A percentile compares a stretch with the other conserved stretches of the same genome.
These are phyloP conservation scores for Clarireedia monteithiana DNA, from an alignment of 2,329 filamentous ascomycete genomes.

Conservation along the genomic window DNA sequence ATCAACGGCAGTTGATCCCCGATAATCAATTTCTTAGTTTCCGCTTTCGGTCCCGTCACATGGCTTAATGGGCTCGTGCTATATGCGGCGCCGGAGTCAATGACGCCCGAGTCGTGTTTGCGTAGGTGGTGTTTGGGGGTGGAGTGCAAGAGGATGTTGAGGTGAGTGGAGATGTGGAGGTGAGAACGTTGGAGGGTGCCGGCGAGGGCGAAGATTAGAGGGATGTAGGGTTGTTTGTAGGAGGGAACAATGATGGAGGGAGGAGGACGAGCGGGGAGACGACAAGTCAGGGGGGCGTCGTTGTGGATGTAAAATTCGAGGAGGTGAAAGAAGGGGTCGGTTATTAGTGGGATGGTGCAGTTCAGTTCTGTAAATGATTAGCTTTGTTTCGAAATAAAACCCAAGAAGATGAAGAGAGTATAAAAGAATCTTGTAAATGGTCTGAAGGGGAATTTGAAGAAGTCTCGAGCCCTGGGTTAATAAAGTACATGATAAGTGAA, in stretches of 20 bases:
- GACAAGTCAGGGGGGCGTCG: constrained; percentile 87
- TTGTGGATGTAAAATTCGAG: constrained; percentile 97
- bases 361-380: constrained; percentile 54
- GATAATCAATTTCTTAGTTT: constrained; percentile 64
- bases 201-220: constrained; percentile 46
- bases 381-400: not conserved
- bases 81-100: constrained; percentile 85
- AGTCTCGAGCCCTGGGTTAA: not conserved
- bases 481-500: not conserved
- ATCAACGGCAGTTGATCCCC: constrained; percentile 74
- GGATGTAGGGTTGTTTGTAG: constrained; percentile 25
- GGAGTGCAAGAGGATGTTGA: constrained; percentile 80
- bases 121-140: constrained; percentile 52
- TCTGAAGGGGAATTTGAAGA: not conserved
- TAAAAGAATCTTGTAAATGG: not conserved
- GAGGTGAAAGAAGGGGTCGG: constrained; percentile 77
- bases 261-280: constrained; percentile 69
- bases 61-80: constrained; percentile 50
- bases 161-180: constrained; percentile 79
- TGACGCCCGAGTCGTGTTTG: constrained; percentile 64
- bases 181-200: constrained; percentile 85
- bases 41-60: constrained; percentile 25
- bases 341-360: constrained; percentile 71
- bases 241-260: constrained; percentile 33
- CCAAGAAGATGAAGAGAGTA: not conserved